Conservation (phyloP, 768 basidiomycete species). For the Tylopilus rubrobrunneus region DNA sequence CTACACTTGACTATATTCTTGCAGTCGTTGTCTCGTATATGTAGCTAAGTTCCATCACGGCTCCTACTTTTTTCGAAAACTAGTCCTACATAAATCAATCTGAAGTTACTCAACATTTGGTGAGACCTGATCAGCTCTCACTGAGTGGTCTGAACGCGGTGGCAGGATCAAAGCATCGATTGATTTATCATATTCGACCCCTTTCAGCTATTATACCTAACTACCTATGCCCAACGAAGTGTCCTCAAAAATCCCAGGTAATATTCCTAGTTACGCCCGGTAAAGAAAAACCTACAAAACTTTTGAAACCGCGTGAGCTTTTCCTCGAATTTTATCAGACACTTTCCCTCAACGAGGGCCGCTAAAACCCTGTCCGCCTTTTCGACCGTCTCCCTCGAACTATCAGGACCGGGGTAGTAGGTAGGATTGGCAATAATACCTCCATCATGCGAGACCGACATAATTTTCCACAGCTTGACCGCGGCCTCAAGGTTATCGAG, state of each 20-base stretch:
- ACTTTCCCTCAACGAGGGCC: constrained; percentile 20
- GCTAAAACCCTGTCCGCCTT: constrained; percentile 16
- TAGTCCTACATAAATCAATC: too few species aligned
- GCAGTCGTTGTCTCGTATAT: too few species aligned
- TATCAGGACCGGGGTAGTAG: constrained; percentile 14
- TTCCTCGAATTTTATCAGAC: constrained; percentile 14
- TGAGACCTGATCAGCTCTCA: too few species aligned
- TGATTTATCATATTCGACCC: too few species aligned
- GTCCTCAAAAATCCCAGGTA: background rate
- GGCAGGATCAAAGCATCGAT: too few species aligned
- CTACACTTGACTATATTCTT: too few species aligned
- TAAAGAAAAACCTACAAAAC: constrained; percentile 15
- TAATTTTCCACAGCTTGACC: constrained; percentile 9
- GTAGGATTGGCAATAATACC: constrained; percentile 19
- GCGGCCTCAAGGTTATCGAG: constrained; percentile 15
- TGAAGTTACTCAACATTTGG: too few species aligned
- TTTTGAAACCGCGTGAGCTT: constrained; percentile 20
- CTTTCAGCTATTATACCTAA: background rate
- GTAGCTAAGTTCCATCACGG: too few species aligned
- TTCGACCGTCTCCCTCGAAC: constrained; percentile 12
- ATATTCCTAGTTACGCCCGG: constrained; percentile 7
- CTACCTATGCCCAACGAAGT: background rate
- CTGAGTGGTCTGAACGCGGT: too few species aligned
- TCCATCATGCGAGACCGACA: constrained; percentile 10
- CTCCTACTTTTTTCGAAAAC: too few species aligned